These are phyloP conservation scores for Candida hungchunana DNA, from an alignment of 805 yeast genomes.

Conservation along the genomic window DNA sequence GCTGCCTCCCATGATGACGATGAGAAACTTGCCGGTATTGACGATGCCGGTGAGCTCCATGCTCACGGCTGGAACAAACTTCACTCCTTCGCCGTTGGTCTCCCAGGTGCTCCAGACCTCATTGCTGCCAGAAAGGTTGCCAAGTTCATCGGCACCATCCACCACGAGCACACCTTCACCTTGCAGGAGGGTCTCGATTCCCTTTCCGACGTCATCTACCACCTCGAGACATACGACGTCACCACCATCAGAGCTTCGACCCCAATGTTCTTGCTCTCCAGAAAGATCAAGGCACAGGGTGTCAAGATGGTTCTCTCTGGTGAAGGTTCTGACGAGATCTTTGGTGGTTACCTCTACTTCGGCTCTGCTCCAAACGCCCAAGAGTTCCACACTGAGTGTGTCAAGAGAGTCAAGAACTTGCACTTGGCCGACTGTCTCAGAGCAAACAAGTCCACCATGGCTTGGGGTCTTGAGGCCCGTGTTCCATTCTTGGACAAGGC, in stretches of 20 bases:
- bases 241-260: conserved; percentile 99
- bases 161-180: conserved; percentile 97
- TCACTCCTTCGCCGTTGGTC: conserved; percentile 96
- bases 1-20: conserved; percentile 46
- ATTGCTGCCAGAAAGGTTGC: conserved; percentile 96
- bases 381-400: conserved; percentile 95
- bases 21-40: conserved; percentile 85
- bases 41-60: conserved; percentile 79
- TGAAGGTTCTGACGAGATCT: conserved; percentile 98
- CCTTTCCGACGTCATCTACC: conserved; percentile 87
- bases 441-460: conserved; percentile 99
- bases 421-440: conserved; percentile 96
- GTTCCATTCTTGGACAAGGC: conserved; percentile 97
- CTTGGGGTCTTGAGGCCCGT: conserved; percentile 99
- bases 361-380: conserved; percentile 92
- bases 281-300: conserved; percentile 99
- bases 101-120: conserved; percentile 97
- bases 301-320: conserved; percentile 99
- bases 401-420: conserved; percentile 93
- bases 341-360: conserved; percentile 97
- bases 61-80: conserved; percentile 73
- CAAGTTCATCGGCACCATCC: conserved; percentile 90
- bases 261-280: conserved; percentile 93
- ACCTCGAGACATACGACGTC: conserved; percentile 96
- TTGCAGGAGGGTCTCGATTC: conserved; percentile 96